phyloP scores from a whole-genome alignment of 805 yeast species.

The Sugiyamaella boreocaroliniensis region DNA sequence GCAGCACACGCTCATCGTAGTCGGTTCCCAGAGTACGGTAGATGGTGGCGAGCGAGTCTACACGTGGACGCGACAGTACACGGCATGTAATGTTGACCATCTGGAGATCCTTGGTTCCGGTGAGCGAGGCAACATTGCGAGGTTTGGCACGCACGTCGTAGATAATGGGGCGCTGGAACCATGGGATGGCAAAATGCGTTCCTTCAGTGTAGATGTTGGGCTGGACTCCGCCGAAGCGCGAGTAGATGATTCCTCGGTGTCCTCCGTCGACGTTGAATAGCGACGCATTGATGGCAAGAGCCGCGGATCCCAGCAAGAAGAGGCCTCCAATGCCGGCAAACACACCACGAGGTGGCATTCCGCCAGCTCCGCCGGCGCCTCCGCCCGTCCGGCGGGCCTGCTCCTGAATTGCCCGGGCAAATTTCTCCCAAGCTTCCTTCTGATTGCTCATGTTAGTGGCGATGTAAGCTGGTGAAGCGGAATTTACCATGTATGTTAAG shows the following conservation, averaged over 20 bases:
- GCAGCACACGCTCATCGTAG: conserved; percentile 94
- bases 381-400: conserved; percentile 17
- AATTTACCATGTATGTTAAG: no score
- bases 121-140: conserved; percentile 87
- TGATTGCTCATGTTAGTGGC: conserved; percentile 12
- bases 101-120: conserved; percentile 97
- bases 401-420: conserved; percentile 20
- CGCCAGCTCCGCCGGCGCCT: conserved; percentile 31
- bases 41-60: conserved; percentile 69
- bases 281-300: conserved; percentile 46
- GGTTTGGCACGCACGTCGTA: conserved; percentile 97
- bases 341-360: conserved; percentile 43
- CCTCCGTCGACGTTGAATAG: conserved; percentile 95
- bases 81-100: conserved; percentile 99
- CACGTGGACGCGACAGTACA: conserved; percentile 85
- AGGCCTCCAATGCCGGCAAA: conserved; percentile 62
- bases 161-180: conserved; percentile 87
- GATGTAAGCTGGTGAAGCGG: neutral
- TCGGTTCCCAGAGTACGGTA: conserved; percentile 90
- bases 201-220: conserved; percentile 85
- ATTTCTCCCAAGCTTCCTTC: conserved; percentile 18
- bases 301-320: conserved; percentile 51
- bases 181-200: conserved; percentile 88
- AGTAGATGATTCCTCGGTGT: conserved; percentile 92
- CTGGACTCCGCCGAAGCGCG: conserved; percentile 78